These are phyloP conservation scores for Penicillium samsonianum DNA, from an alignment of 495 filamentous ascomycete species.

Conservation along the genomic window DNA sequence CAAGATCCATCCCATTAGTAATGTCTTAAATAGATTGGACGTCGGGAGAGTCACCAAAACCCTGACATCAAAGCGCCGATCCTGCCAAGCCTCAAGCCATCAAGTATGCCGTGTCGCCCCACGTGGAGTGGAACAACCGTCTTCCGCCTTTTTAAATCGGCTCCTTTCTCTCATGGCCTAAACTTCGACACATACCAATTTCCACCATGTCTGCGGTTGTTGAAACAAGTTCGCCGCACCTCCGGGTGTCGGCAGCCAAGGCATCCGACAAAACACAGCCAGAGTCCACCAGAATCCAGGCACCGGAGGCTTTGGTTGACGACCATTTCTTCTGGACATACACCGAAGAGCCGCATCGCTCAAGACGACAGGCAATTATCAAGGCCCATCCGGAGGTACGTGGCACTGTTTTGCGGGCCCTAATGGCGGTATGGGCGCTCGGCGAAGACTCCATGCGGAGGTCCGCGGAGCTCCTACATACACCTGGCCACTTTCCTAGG, in stretches of 20 bases:
- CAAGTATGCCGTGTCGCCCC: constrained; percentile 37
- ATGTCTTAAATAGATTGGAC: background rate
- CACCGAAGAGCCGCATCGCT: constrained; percentile 95
- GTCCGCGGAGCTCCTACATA: constrained; percentile 3
- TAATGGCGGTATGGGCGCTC: background rate
- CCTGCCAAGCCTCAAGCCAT: constrained; percentile 24
- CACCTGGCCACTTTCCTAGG: constrained; percentile 5
- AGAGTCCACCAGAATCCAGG: constrained; percentile 33
- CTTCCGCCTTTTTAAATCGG: constrained; percentile 23
- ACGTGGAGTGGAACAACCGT: constrained; percentile 45
- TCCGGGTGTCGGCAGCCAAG: constrained; percentile 42
- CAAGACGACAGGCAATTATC: constrained; percentile 88
- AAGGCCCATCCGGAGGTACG: constrained; percentile 95
- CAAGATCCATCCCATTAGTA: constrained; percentile 1
- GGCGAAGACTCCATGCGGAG: constrained; percentile 7
- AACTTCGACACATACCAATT: constrained; percentile 19
- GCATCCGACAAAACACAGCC: constrained; percentile 21
- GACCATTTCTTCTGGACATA: constrained; percentile 90
- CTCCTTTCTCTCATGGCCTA: constrained; percentile 16
- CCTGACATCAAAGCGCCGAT: constrained; percentile 9
- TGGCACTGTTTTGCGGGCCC: background rate
- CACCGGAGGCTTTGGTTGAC: constrained; percentile 40
- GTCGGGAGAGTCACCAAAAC: background rate
- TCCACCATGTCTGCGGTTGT: constrained; percentile 36
- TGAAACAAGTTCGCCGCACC: constrained; percentile 40